Evolutionary conservation across 2,329 filamentous ascomycete genomes (phyloP).

Genomic region (Coniochaeta pulveracea): DNA sequence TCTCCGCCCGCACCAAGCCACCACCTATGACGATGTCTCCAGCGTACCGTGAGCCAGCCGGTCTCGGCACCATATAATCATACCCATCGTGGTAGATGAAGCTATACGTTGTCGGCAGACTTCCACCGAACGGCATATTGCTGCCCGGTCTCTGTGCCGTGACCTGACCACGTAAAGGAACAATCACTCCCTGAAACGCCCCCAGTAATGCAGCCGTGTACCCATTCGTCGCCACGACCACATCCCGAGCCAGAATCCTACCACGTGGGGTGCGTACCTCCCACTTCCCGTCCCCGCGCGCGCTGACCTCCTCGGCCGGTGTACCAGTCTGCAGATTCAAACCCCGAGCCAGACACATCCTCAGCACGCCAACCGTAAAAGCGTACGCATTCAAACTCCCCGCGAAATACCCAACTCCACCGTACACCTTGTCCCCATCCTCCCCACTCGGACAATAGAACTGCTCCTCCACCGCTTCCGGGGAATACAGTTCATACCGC

Average conservation of each 20-base stretch:
- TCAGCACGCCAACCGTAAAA: conserved; percentile 29
- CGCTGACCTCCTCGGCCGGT: conserved; percentile 19
- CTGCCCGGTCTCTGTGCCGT: conserved; percentile 26
- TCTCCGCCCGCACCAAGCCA: conserved; percentile 30
- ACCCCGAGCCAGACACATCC: conserved; percentile 27
- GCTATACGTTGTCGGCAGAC: conserved; percentile 41
- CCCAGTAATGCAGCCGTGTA: conserved; percentile 35
- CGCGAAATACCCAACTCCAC: conserved; percentile 33
- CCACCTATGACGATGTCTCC: conserved; percentile 53
- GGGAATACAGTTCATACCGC: conserved; percentile 29
- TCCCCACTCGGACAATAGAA: conserved; percentile 22
- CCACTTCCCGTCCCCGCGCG: conserved; percentile 18
- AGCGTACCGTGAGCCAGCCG: conserved; percentile 26
- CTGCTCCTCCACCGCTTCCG: conserved; percentile 26
- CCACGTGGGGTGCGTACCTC: conserved; percentile 30
- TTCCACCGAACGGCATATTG: conserved; percentile 21
- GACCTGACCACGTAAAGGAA: conserved; percentile 38
- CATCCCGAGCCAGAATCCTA: conserved; percentile 24
- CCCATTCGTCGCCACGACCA: conserved; percentile 42
- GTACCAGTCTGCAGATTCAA: conserved; percentile 43
- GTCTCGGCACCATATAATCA: conserved; percentile 55
- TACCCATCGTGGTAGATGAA: conserved; percentile 51
- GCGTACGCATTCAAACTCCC: conserved; percentile 28
- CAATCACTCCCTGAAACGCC: conserved; percentile 31
- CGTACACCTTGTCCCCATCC: conserved; percentile 24